Evolutionary conservation across 257 asterid genomes (phyloP).

Genomic region (Apocynum venetum): DNA sequence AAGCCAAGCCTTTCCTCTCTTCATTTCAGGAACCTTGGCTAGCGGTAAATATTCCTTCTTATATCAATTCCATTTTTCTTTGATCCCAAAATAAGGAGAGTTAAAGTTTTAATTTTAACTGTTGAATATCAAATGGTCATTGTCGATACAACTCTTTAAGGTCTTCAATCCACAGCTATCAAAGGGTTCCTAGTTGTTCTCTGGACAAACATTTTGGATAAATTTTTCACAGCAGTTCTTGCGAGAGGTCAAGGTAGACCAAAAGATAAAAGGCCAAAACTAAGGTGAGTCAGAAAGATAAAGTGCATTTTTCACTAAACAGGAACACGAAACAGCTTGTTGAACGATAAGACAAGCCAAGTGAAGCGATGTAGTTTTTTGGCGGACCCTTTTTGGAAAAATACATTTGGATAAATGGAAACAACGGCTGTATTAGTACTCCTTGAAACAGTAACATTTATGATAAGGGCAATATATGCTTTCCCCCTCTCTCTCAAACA

Average conservation of each 20-base stretch:
- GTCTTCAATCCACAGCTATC: not conserved
- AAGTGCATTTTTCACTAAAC: not conserved
- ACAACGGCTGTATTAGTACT: not conserved
- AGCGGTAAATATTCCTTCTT: too few relatives aligned
- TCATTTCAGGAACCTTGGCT: not conserved
- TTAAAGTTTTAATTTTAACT: not conserved
- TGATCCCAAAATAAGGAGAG: too few relatives aligned
- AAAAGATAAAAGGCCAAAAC: not conserved
- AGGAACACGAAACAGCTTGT: not conserved
- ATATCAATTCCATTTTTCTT: too few relatives aligned
- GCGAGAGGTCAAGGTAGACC: not conserved
- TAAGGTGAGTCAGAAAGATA: not conserved
- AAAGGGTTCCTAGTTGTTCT: not conserved
- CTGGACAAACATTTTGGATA: not conserved
- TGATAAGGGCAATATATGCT: not conserved
- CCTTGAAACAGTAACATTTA: not conserved
- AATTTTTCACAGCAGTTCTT: not conserved
- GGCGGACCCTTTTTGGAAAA: constrained; percentile 1
- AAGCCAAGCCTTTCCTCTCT: too few relatives aligned
- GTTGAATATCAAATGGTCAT: not conserved
- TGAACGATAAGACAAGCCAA: not conserved
- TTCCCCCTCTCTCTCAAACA: not conserved
- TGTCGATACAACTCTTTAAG: not conserved
- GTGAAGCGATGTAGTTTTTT: not conserved
- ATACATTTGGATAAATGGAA: not conserved